Conservation (phyloP, 1,284 basidiomycete genomes). For the Phlebopus sp. region DNA sequence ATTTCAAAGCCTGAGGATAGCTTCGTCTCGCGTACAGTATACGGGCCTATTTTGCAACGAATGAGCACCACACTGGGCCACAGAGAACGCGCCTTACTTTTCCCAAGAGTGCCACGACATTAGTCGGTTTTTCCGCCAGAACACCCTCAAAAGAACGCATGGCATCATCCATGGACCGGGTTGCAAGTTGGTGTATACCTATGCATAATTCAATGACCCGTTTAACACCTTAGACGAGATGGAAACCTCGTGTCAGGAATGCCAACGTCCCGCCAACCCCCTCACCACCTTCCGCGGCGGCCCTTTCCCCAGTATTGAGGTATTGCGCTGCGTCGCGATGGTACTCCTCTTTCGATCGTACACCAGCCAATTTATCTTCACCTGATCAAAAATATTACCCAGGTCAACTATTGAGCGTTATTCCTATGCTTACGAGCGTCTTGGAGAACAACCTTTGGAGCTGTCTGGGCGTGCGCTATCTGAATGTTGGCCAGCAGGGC, state of each 20-base stretch:
- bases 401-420: background rate
- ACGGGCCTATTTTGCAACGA: slow-evolving; percentile 53
- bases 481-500: slow-evolving; percentile 82
- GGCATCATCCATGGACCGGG: slow-evolving; percentile 76
- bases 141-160: slow-evolving; percentile 79
- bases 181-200: slow-evolving; percentile 84
- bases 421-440: slow-evolving; percentile 60
- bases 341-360: slow-evolving; percentile 68
- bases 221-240: background rate
- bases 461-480: slow-evolving; percentile 72
- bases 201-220: slow-evolving; percentile 9
- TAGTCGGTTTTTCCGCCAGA: slow-evolving; percentile 75
- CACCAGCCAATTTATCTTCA: slow-evolving; percentile 61
- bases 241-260: slow-evolving; percentile 66
- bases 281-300: slow-evolving; percentile 50
- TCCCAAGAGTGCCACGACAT: slow-evolving; percentile 77
- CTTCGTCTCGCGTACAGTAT: slow-evolving; percentile 79
- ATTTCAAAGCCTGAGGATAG: slow-evolving; percentile 73
- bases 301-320: slow-evolving; percentile 64
- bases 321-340: slow-evolving; percentile 66
- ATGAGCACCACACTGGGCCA: background rate
- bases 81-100: slow-evolving; percentile 45
- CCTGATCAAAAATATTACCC: slow-evolving; percentile 41
- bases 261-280: slow-evolving; percentile 50
- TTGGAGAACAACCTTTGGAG: slow-evolving; percentile 74